These are phyloP conservation scores for Calonectria pteridis DNA, from an alignment of 2,329 filamentous ascomycete species.

Conservation along the genomic window DNA sequence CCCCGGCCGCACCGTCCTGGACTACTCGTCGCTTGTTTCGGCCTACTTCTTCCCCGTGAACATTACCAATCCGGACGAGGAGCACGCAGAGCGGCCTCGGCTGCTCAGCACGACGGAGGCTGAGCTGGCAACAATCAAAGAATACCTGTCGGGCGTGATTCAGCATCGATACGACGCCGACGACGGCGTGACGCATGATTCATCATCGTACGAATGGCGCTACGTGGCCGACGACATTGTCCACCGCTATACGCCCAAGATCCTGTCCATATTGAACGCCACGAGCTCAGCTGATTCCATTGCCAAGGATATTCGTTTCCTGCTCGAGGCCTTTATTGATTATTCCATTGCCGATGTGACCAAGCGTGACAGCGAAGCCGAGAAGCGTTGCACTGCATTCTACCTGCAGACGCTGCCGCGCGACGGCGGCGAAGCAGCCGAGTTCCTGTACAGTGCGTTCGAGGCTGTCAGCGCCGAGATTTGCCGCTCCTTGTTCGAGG, in stretches of 20 bases:
- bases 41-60: conserved; percentile 57
- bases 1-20: conserved; percentile 48
- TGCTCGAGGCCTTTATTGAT: conserved; percentile 56
- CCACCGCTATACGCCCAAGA: conserved; percentile 65
- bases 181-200: neutral
- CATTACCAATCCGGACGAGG: conserved; percentile 49
- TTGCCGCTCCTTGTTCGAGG: conserved; percentile 1
- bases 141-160: conserved; percentile 6
- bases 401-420: conserved; percentile 22
- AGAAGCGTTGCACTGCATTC: conserved; percentile 17
- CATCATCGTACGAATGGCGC: conserved; percentile 68
- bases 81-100: conserved; percentile 22
- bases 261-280: conserved; percentile 52
- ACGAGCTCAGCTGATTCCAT: conserved; percentile 33
- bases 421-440: neutral
- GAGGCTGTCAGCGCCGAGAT: conserved; percentile 19
- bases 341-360: conserved; percentile 36
- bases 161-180: too few species aligned
- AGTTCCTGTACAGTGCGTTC: neutral
- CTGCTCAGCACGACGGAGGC: conserved; percentile 32
- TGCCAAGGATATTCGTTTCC: conserved; percentile 43
- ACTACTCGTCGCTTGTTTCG: conserved; percentile 58
- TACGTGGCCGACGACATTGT: conserved; percentile 71
- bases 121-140: conserved; percentile 7
- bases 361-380: neutral